Evolutionary conservation across 805 yeast species (phyloP).

Genomic region (Lipomyces kockii): DNA sequence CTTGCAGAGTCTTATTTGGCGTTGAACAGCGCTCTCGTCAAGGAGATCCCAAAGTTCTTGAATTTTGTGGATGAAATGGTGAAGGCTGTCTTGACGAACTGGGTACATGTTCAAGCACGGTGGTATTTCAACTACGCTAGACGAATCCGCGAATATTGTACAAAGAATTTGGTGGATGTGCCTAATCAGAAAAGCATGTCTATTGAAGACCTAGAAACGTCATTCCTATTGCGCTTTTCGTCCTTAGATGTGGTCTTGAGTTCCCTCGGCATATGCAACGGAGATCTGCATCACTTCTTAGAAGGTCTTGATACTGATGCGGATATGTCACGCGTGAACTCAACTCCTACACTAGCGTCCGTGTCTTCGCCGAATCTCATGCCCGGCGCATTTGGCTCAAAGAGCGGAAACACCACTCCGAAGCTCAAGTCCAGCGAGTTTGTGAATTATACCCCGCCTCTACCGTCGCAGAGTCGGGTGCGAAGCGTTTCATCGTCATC

Average conservation of each 20-base stretch:
- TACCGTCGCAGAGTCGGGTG: background rate
- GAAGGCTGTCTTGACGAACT: conserved; percentile 18
- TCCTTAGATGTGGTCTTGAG: conserved; percentile 8
- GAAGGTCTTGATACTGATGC: background rate
- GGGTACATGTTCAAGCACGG: conserved; percentile 24
- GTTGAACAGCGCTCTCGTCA: conserved; percentile 16
- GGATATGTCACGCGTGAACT: background rate
- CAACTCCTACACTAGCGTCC: background rate
- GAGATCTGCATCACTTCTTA: conserved; percentile 13
- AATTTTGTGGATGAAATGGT: conserved; percentile 20
- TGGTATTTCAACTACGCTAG: conserved; percentile 19
- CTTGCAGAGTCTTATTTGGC: conserved; percentile 17
- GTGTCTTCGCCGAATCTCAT: conserved; percentile 1
- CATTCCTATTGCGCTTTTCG: conserved; percentile 17
- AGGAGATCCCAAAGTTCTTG: conserved; percentile 26
- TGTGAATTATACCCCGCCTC: background rate
- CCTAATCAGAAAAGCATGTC: background rate
- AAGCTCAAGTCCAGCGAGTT: conserved; percentile 1
- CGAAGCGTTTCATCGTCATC: background rate
- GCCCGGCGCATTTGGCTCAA: background rate
- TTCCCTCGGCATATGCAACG: conserved; percentile 7
- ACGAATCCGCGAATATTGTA: conserved; percentile 10
- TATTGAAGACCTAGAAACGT: conserved; percentile 24
- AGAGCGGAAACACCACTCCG: conserved; percentile 9
- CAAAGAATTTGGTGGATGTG: background rate